These are phyloP conservation scores for Angomonas deanei DNA, from an alignment of 208 protist species.

Conservation along the genomic window DNA sequence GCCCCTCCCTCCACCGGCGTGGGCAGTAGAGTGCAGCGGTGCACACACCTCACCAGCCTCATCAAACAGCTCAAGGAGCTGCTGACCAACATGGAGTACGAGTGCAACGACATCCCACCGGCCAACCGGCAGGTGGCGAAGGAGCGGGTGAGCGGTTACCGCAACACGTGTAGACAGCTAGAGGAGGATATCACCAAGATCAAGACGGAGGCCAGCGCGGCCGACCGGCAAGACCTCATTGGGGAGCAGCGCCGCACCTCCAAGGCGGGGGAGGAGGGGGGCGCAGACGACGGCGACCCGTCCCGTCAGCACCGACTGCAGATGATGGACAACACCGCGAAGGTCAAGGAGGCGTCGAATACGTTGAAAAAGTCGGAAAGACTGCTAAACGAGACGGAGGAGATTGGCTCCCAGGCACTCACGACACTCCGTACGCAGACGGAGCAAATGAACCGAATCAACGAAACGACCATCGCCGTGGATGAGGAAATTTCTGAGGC, in stretches of 20 bases:
- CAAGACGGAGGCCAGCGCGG: constrained; percentile 41
- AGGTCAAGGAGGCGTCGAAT: constrained; percentile 47
- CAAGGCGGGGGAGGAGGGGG: neutral
- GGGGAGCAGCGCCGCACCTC: constrained; percentile 7
- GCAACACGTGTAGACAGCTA: constrained; percentile 17
- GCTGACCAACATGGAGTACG: constrained; percentile 70
- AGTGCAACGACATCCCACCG: constrained; percentile 48
- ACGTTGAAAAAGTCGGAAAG: constrained; percentile 54
- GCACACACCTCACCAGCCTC: constrained; percentile 20
- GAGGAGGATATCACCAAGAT: constrained; percentile 34
- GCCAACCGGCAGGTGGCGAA: constrained; percentile 32
- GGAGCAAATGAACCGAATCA: constrained; percentile 59
- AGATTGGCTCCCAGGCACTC: constrained; percentile 46
- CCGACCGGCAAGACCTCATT: constrained; percentile 52
- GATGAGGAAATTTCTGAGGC: constrained; percentile 71
- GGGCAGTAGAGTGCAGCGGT: constrained; percentile 44
- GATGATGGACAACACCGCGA: constrained; percentile 77
- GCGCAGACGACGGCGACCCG: constrained; percentile 38
- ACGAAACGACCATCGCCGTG: constrained; percentile 54
- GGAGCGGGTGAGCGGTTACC: constrained; percentile 42
- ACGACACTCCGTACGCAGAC: constrained; percentile 56
- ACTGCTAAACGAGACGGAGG: constrained; percentile 61
- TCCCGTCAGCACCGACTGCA: constrained; percentile 38
- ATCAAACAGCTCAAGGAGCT: constrained; percentile 47
- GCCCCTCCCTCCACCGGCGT: constrained; percentile 42